phyloP scores from a whole-genome alignment of 1,284 basidiomycete species.

The Ustilago trichophora region DNA sequence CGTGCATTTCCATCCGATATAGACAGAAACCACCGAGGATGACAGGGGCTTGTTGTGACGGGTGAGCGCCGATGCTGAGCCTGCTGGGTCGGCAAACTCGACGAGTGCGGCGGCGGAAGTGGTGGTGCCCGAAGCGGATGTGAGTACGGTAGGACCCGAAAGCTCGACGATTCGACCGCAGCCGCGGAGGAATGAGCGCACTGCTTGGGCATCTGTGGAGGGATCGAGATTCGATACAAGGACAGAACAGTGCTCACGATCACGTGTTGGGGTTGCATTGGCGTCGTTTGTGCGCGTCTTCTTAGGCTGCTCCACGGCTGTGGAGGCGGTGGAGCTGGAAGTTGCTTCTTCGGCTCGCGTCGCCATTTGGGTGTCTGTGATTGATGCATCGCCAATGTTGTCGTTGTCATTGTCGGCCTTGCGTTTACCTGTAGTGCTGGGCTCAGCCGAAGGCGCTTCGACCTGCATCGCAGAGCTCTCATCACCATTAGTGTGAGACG shows the following conservation, averaged over 20 bases:
- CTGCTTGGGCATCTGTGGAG: slow-evolving; percentile 73
- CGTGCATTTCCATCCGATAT: slow-evolving; percentile 91
- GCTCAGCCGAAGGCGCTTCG: slow-evolving; percentile 3
- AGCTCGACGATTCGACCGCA: slow-evolving; percentile 60
- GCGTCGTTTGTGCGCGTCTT: slow-evolving; percentile 50
- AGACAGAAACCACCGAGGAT: slow-evolving; percentile 76
- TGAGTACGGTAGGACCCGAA: slow-evolving; percentile 41
- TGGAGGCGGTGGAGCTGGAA: background rate
- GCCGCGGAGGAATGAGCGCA: slow-evolving; percentile 83
- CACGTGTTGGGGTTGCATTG: slow-evolving; percentile 69
- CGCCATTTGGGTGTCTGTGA: slow-evolving; percentile 19
- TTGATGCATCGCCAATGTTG: slow-evolving; percentile 12
- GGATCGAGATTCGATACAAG: slow-evolving; percentile 80
- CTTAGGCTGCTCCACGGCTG: slow-evolving; percentile 26
- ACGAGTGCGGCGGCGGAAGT: slow-evolving; percentile 65
- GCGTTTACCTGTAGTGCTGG: slow-evolving; percentile 27
- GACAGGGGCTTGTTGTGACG: slow-evolving; percentile 87
- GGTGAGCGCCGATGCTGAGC: slow-evolving; percentile 82
- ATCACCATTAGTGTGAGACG: slow-evolving; percentile 1
- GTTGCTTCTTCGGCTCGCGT: background rate
- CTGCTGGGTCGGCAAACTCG: slow-evolving; percentile 64
- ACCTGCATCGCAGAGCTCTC: slow-evolving; percentile 16
- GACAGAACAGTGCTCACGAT: slow-evolving; percentile 93
- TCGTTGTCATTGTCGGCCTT: slow-evolving; percentile 40
- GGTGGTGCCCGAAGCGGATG: slow-evolving; percentile 27